These are phyloP conservation scores for Podila clonocystis DNA, from an alignment of 192 early-diverging fungal species.

Conservation along the genomic window DNA sequence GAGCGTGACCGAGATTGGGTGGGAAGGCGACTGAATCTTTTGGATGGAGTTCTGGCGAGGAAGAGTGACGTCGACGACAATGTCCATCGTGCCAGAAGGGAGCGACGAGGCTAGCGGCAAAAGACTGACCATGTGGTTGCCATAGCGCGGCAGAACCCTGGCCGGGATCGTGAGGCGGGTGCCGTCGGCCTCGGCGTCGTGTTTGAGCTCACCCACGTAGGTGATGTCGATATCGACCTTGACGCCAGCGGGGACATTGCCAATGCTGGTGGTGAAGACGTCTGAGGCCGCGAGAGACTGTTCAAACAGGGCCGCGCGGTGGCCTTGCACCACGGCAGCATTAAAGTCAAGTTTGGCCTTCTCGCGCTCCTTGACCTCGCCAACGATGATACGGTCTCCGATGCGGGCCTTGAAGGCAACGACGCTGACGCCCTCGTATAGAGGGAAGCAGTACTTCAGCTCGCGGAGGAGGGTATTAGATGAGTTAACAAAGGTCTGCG, in stretches of 20 bases:
- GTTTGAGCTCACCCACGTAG: conserved; percentile 58
- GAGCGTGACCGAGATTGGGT: conserved; percentile 43
- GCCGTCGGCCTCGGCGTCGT: conserved; percentile 57
- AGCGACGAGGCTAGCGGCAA: conserved; percentile 3
- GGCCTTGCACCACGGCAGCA: conserved; percentile 17
- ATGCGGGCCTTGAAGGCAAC: conserved; percentile 23
- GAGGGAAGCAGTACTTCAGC: conserved; percentile 25
- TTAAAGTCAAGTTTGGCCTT: conserved; percentile 15
- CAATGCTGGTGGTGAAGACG: conserved; percentile 59
- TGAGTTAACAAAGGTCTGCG: conserved; percentile 17
- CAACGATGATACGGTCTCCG: conserved; percentile 20
- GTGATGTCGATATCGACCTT: conserved; percentile 53
- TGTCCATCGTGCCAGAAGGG: neutral
- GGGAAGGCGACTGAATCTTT: conserved; percentile 58
- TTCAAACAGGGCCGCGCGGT: conserved; percentile 16
- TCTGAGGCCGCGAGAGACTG: conserved; percentile 26
- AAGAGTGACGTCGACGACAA: conserved; percentile 31
- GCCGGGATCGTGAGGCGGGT: conserved; percentile 59
- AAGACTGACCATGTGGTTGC: neutral
- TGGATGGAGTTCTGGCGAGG: conserved; percentile 40
- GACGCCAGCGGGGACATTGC: conserved; percentile 55
- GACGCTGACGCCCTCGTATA: conserved; percentile 31
- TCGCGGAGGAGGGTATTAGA: conserved; percentile 15
- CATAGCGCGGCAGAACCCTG: conserved; percentile 53
- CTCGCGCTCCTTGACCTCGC: conserved; percentile 27